Evolutionary conservation across 176 grass and related monocot genomes (phyloP).

Genomic region (Bonia amplexicaulis): DNA sequence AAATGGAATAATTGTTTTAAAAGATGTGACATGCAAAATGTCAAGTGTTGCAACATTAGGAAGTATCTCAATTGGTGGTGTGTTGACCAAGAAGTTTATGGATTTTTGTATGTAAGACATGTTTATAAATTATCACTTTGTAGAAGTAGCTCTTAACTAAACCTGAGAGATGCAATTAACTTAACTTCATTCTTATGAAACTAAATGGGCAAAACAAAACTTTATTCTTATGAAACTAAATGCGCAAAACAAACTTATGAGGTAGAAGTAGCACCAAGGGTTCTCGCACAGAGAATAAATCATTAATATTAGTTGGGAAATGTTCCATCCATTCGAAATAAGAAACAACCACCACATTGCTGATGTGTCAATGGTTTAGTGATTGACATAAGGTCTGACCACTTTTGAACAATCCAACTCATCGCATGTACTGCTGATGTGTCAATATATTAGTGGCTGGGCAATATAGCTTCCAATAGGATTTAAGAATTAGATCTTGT

Average conservation of each 20-base stretch:
- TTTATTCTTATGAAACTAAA: no score
- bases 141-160: background rate
- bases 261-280: background rate
- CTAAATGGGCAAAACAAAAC: no score
- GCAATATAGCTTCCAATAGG: background rate
- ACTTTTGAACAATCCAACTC: background rate
- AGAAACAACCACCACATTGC: background rate
- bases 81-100: background rate
- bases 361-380: constrained; percentile 27
- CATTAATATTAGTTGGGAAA: background rate
- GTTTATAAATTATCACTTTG: background rate
- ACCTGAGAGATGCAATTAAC: background rate
- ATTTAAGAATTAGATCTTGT: constrained; percentile 1
- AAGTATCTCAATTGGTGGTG: background rate
- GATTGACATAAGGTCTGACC: background rate
- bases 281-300: background rate
- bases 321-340: background rate
- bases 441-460: constrained; percentile 29
- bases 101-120: background rate
- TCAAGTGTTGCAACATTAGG: background rate
- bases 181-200: no score
- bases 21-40: background rate
- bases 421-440: constrained; percentile 18
- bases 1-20: background rate
- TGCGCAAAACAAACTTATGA: no score